Conservation (phyloP, 2,329 filamentous ascomycete species). For the Pseudogymnoascus sp. region DNA sequence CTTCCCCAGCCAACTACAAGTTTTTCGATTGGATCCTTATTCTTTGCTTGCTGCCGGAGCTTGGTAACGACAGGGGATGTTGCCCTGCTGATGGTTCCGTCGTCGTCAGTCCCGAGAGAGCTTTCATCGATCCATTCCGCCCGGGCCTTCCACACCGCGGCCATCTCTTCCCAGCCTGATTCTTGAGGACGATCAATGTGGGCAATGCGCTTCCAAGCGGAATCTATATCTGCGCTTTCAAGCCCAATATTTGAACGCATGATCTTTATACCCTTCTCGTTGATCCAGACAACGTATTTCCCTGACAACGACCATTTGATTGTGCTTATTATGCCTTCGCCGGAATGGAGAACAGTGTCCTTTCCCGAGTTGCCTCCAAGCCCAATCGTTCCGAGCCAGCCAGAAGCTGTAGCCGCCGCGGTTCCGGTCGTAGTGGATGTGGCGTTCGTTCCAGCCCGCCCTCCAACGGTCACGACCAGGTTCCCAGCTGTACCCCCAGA, state of each 20-base stretch:
- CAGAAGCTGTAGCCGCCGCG: slow-evolving; percentile 74
- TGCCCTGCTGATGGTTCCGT: slow-evolving; percentile 30
- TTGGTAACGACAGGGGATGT: slow-evolving; percentile 40
- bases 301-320: slow-evolving; percentile 94
- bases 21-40: slow-evolving; percentile 56
- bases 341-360: slow-evolving; percentile 80
- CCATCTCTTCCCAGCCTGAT: slow-evolving; percentile 92
- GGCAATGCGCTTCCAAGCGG: slow-evolving; percentile 89
- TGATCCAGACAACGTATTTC: slow-evolving; percentile 89
- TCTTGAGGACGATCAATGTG: slow-evolving; percentile 85
- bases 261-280: slow-evolving; percentile 95
- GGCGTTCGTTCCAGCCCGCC: slow-evolving; percentile 64
- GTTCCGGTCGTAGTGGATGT: slow-evolving; percentile 81
- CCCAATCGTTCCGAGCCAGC: slow-evolving; percentile 86
- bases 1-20: slow-evolving; percentile 92
- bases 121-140: slow-evolving; percentile 89
- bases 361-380: slow-evolving; percentile 69
- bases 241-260: slow-evolving; percentile 85
- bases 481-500: slow-evolving; percentile 86
- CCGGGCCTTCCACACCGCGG: slow-evolving; percentile 84
- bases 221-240: slow-evolving; percentile 66
- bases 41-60: slow-evolving; percentile 41
- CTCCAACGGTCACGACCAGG: slow-evolving; percentile 77
- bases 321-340: slow-evolving; percentile 81
- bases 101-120: slow-evolving; percentile 64